These are phyloP conservation scores for Trichoderma gracile DNA, from an alignment of 2,329 filamentous ascomycete genomes.

Conservation along the genomic window DNA sequence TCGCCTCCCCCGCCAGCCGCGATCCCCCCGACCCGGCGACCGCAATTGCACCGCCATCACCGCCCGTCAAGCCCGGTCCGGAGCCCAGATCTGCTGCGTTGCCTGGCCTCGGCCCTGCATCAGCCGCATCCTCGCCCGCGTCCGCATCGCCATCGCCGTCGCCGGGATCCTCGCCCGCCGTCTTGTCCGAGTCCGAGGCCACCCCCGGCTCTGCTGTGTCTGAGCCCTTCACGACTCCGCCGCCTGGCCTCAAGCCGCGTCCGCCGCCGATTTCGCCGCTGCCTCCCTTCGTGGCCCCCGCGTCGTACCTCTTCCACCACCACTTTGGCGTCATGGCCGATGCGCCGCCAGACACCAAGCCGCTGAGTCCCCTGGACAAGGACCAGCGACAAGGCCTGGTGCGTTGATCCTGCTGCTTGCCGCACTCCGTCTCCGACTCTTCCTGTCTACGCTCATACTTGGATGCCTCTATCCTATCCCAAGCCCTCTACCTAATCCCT, in stretches of 20 bases:
- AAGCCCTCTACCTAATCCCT: background rate
- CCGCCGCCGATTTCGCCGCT: slow-evolving; percentile 33
- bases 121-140: background rate
- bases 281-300: slow-evolving; percentile 61
- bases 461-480: background rate
- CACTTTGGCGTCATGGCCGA: slow-evolving; percentile 40
- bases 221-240: slow-evolving; percentile 20
- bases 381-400: slow-evolving; percentile 80
- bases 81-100: background rate
- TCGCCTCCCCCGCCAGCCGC: background rate
- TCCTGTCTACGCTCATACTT: background rate
- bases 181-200: background rate
- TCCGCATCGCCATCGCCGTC: no score
- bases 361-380: slow-evolving; percentile 64
- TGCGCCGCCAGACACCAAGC: slow-evolving; percentile 29
- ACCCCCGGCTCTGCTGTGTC: slow-evolving; percentile 4
- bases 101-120: background rate
- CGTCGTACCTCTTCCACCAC: slow-evolving; percentile 53
- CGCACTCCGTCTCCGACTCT: background rate
- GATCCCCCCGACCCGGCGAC: background rate
- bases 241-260: slow-evolving; percentile 24
- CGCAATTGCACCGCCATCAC: background rate
- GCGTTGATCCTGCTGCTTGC: slow-evolving; percentile 39
- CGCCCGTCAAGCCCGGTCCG: background rate
- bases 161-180: no score